Conservation (phyloP, 1,284 basidiomycete genomes). For the Uromyces viciae-fabae region DNA sequence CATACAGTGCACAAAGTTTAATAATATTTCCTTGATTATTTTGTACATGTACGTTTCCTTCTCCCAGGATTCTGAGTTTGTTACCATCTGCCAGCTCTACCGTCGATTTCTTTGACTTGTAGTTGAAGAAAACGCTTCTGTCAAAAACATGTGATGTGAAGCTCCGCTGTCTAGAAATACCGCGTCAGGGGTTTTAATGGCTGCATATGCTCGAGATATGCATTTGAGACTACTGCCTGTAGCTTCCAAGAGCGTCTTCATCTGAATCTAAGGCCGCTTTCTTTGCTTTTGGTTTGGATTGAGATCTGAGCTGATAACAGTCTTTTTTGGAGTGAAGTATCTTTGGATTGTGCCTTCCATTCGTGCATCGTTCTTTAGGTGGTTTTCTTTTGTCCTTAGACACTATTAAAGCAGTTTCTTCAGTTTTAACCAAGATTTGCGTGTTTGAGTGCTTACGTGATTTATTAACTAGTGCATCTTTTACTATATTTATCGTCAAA, state of each 20-base stretch:
- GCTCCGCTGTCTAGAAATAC: slow-evolving; percentile 1
- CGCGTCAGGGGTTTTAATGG: not conserved
- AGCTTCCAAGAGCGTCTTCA: not conserved
- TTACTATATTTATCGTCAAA: not conserved
- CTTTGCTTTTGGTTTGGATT: not conserved
- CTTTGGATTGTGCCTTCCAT: not conserved
- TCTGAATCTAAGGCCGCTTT: too few relatives aligned
- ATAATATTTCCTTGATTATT: not conserved
- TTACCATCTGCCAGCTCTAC: slow-evolving; percentile 4
- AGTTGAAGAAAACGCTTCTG: not conserved
- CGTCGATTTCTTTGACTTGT: not conserved
- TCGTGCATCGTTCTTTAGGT: not conserved
- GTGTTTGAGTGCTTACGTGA: not conserved
- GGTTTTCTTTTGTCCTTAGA: not conserved
- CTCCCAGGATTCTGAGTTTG: not conserved
- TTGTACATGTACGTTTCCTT: not conserved
- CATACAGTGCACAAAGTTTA: not conserved
- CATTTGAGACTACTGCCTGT: not conserved
- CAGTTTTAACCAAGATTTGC: not conserved
- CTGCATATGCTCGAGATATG: not conserved
- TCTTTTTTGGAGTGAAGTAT: not conserved
- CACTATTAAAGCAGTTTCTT: not conserved
- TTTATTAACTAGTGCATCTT: not conserved
- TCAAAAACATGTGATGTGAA: not conserved
- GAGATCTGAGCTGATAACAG: not conserved